Conservation (phyloP, 1,139 yeast genomes). For the Candida dubliniensis region DNA sequence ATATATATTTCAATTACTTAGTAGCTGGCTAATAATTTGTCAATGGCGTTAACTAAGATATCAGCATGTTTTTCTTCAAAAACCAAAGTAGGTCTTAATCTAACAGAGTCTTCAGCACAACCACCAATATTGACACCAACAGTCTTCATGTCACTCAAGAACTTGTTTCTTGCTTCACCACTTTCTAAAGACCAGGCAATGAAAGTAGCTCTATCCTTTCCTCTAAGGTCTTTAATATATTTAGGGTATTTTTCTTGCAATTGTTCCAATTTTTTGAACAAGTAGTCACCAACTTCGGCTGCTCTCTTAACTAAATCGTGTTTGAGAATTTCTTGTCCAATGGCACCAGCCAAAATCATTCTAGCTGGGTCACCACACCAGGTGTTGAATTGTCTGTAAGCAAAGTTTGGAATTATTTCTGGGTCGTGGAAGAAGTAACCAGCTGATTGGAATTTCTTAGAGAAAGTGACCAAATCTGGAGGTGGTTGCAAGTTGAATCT, state of each 20-base stretch:
- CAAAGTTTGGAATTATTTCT: constrained; percentile 64
- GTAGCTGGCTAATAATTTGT: constrained; percentile 45
- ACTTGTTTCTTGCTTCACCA: constrained; percentile 55
- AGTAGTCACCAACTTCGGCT: constrained; percentile 61
- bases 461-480: constrained; percentile 80
- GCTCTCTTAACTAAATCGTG: constrained; percentile 58
- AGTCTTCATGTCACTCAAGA: constrained; percentile 54
- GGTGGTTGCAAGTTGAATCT: constrained; percentile 71
- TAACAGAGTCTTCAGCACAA: constrained; percentile 70
- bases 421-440: constrained; percentile 78
- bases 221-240: constrained; percentile 60
- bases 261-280: constrained; percentile 51
- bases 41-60: constrained; percentile 52
- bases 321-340: constrained; percentile 61
- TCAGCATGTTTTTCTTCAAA: constrained; percentile 80
- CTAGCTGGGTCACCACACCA: constrained; percentile 92
- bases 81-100: constrained; percentile 75
- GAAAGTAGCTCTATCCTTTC: constrained; percentile 72
- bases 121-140: constrained; percentile 79
- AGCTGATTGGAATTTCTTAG: constrained; percentile 84
- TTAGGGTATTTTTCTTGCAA: constrained; percentile 55
- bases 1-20: constrained; percentile 12
- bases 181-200: constrained; percentile 72
- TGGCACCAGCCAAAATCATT: constrained; percentile 69
- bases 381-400: constrained; percentile 86